These are phyloP conservation scores for Amanita inopinata DNA, from an alignment of 768 basidiomycete genomes.

Conservation along the genomic window DNA sequence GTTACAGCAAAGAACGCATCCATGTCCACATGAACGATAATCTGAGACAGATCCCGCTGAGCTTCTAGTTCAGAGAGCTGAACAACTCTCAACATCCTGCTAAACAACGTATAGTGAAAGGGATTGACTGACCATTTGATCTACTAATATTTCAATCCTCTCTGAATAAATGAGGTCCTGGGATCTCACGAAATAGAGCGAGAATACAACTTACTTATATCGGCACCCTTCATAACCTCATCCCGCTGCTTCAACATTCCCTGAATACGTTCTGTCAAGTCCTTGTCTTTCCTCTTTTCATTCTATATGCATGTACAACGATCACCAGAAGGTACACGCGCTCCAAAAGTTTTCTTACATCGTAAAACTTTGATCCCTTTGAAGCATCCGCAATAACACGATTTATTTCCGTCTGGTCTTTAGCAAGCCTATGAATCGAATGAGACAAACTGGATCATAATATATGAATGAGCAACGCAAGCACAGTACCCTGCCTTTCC, in stretches of 20 bases:
- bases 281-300: constrained; percentile 84
- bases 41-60: constrained; percentile 69
- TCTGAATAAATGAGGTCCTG: constrained; percentile 23
- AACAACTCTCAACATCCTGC: neutral
- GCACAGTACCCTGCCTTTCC: constrained; percentile 77
- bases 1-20: constrained; percentile 79
- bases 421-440: constrained; percentile 46
- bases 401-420: constrained; percentile 79
- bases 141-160: constrained; percentile 55
- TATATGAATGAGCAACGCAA: constrained; percentile 1
- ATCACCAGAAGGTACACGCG: neutral
- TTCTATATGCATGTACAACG: constrained; percentile 38
- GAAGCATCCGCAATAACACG: constrained; percentile 84
- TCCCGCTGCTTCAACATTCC: constrained; percentile 59
- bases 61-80: constrained; percentile 67
- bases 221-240: constrained; percentile 41
- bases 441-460: constrained; percentile 1
- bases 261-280: constrained; percentile 67
- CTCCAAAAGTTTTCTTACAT: constrained; percentile 32
- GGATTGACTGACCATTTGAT: constrained; percentile 49
- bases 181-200: constrained; percentile 10
- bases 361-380: constrained; percentile 89
- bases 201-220: constrained; percentile 36
- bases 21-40: constrained; percentile 92
- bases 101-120: neutral